phyloP scores from a whole-genome alignment of 2,329 filamentous ascomycete genomes.

The Xylaria sp. region DNA sequence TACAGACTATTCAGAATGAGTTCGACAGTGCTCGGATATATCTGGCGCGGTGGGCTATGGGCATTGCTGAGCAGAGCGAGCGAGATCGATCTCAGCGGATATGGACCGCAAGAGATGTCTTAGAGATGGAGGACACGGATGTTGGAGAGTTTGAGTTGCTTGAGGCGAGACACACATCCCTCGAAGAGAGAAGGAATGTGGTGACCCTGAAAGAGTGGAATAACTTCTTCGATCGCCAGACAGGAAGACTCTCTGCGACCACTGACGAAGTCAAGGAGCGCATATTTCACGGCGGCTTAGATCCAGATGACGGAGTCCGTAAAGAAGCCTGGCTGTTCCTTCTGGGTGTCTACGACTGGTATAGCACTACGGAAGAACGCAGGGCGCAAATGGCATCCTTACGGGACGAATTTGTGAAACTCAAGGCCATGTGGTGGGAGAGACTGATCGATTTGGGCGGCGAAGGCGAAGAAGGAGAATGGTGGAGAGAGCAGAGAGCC shows the following conservation, averaged over 20 bases:
- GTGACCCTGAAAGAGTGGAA: slow-evolving; percentile 85
- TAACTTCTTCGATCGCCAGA: slow-evolving; percentile 73
- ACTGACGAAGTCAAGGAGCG: slow-evolving; percentile 92
- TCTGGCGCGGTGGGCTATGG: slow-evolving; percentile 96
- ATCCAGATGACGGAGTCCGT: slow-evolving; percentile 81
- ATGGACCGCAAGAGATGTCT: slow-evolving; percentile 87
- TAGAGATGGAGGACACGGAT: slow-evolving; percentile 90
- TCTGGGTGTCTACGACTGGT: slow-evolving; percentile 88
- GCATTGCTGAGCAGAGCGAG: slow-evolving; percentile 94
- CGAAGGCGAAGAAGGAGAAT: slow-evolving; percentile 77
- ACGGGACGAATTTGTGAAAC: slow-evolving; percentile 85
- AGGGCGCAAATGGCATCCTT: slow-evolving; percentile 77
- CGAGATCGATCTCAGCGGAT: slow-evolving; percentile 77
- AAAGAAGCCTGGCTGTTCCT: slow-evolving; percentile 97
- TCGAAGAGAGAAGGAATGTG: slow-evolving; percentile 70
- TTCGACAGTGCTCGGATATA: slow-evolving; percentile 96
- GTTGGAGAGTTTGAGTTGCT: slow-evolving; percentile 95
- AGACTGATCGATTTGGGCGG: slow-evolving; percentile 76
- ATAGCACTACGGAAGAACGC: slow-evolving; percentile 80
- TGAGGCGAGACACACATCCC: slow-evolving; percentile 65
- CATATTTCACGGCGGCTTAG: slow-evolving; percentile 91
- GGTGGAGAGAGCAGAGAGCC: slow-evolving; percentile 92
- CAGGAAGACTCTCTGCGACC: slow-evolving; percentile 71
- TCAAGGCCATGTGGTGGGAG: slow-evolving; percentile 97
- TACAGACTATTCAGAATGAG: slow-evolving; percentile 92